Base-by-base conservation (phyloP, 805 yeast species). In the Candida argentea region DNA sequence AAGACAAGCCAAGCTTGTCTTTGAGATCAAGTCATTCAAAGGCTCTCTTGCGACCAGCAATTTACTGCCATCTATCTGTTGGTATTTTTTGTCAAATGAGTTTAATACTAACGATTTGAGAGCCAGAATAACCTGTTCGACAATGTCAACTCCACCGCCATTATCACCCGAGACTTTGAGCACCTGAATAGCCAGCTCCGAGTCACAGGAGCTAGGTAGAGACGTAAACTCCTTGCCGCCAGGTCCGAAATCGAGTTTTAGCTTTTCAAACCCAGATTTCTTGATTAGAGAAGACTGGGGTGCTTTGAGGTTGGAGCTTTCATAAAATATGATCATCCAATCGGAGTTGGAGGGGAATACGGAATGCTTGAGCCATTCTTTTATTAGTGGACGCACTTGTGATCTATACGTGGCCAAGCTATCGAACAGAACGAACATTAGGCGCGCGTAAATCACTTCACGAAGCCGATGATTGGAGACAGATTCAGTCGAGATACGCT, bases 381-480 rank as follows among this genome's bases (percentile, higher is more conserved):
- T 67, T 14, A 87, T 72, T 38, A 85, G 57, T 1, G 94, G 94
- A 22, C 98, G 67, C 1, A 81, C 85, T 42, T 78, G 82, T 0
- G 79, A 51, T 34, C 93, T 62, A 50, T 89, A 89, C 1, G 71
- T 71, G 10, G 89, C 97, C 12, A 79, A 49, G 24, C 70, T 71
- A 4, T 71, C 74, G 34, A 78, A 70, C 31, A 67, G 67, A 5
- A 89, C 64, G 31, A 87, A 69, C 60, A 89, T 75, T 13, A 86
- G 44, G 37, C 78, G 67, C 25, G 82, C 57, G 39, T 78, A 74
- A 18, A 18, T n/a, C 1, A 81, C 27, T 5, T 18, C 29, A 8
- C 20, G 17, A 18, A 7, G 20, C 10, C 10, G 20, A 8, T 8
- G 7, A 10, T 8, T 13, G 6, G 24, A 17, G 16, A 16, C 12